These are phyloP conservation scores for Chlorophyllum brunneum DNA, from an alignment of 768 basidiomycete species.

Conservation along the genomic window DNA sequence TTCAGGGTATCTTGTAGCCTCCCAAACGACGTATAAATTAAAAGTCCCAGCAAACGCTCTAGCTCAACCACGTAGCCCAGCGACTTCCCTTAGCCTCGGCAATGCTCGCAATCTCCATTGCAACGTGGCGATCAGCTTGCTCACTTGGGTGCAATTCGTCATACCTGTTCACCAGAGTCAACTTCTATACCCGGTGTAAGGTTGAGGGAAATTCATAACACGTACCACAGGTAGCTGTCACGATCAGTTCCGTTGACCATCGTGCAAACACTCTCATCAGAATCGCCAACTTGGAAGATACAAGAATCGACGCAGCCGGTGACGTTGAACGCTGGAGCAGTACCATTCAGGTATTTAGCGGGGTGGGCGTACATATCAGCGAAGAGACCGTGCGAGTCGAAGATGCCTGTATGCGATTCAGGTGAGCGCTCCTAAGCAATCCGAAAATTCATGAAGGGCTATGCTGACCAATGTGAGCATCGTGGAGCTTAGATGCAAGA, in stretches of 20 bases:
- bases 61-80: constrained; percentile 53
- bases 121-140: constrained; percentile 51
- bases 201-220: no score
- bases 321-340: constrained; percentile 55
- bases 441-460: background rate
- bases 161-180: constrained; percentile 25
- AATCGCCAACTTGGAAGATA: constrained; percentile 32
- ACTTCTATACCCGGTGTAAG: no score
- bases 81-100: constrained; percentile 38
- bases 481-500: constrained; percentile 43
- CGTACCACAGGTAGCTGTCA: constrained; percentile 63
- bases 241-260: constrained; percentile 36
- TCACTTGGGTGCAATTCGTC: constrained; percentile 62
- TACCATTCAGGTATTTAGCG: constrained; percentile 55
- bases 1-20: no score
- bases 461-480: constrained; percentile 53
- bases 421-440: background rate
- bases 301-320: constrained; percentile 50
- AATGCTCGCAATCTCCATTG: constrained; percentile 44
- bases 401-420: constrained; percentile 39
- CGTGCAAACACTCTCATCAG: constrained; percentile 29
- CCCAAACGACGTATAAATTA: no score
- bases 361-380: constrained; percentile 54
- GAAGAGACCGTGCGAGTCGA: constrained; percentile 61
- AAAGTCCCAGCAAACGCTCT: no score